Conservation (phyloP, 1,284 basidiomycete genomes). For the Rhizoctonia solani region DNA sequence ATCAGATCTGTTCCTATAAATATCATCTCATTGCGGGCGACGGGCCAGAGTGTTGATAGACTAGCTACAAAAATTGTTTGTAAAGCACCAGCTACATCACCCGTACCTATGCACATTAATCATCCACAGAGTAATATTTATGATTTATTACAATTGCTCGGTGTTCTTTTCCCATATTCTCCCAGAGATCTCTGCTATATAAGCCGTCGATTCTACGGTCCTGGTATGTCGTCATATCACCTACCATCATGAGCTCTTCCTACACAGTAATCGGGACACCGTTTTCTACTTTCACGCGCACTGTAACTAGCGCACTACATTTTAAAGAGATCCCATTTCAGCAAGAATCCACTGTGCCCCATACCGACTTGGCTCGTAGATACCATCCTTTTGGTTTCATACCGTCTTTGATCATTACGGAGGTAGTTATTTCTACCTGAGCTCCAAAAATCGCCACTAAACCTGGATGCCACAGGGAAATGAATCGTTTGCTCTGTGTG, state of each 20-base stretch:
- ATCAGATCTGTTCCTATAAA: slow-evolving; percentile 18
- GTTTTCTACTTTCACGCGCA: slow-evolving; percentile 26
- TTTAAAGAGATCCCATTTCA: slow-evolving; percentile 14
- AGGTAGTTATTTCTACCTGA: too few species aligned
- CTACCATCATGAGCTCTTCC: neutral
- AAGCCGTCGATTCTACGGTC: too few species aligned
- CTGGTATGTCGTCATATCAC: neutral
- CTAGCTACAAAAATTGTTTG: too few species aligned
- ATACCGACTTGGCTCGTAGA: slow-evolving; percentile 1
- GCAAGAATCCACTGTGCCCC: neutral
- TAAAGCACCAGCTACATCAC: too few species aligned
- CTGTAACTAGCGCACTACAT: slow-evolving; percentile 9
- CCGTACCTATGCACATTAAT: too few species aligned
- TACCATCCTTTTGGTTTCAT: slow-evolving; percentile 14
- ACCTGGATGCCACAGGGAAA: neutral
- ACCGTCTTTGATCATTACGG: slow-evolving; percentile 7
- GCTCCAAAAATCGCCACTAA: too few species aligned
- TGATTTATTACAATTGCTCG: too few species aligned
- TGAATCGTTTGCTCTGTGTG: neutral
- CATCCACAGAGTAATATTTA: too few species aligned
- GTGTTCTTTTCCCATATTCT: too few species aligned
- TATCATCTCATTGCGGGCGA: too few species aligned
- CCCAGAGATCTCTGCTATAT: too few species aligned
- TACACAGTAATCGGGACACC: slow-evolving; percentile 18
- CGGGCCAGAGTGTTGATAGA: too few species aligned